Base-by-base conservation (phyloP, 768 basidiomycete genomes). In the Leccinum uliginosum region DNA sequence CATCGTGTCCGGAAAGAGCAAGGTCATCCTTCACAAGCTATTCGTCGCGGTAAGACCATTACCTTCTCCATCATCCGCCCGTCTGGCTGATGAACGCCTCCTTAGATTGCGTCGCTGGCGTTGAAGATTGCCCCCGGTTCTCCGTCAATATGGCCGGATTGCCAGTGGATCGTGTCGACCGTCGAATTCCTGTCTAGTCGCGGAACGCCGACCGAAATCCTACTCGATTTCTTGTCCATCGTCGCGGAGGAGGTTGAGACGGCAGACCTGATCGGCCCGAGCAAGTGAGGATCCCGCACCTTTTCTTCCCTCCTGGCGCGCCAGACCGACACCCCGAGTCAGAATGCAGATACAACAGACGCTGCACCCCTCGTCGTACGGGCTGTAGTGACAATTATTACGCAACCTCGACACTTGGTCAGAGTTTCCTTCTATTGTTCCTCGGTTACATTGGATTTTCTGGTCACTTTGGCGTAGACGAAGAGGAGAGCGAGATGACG, bases 401-500 rank as follows among this genome's bases (percentile, higher is more conserved):
- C 71, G 2, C 76, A 66, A 32, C 75, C 73, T 19, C 69, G 59
- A 38, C 64, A 69, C 76, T 86, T 14, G 78, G 82, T 0, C 93
- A 94, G 62, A 80, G 77, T 1, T 91, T 89, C 65, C 74, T 98
- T 2, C 79, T 82, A 5, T 70, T 89, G 11, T 67, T 95, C 49
- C 72, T 97, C 19, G 79, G 84, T 17, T 88, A 89, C 59, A 91
- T 91, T 0, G 86, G 84, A 76, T 71, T 83, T 8, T 83, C 85
- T 0, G 92, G 91, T 0, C 84, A 83, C 58, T 91, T 86, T 65
- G 90, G 89, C 1, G 80, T 82, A 0, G 93, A 95, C 48, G 94
- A 95, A 67, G 89, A 91, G 51, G 86, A 90, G 66, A 93, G 90
- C 63, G 92, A 95, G 71, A 80, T 87, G 77, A 89, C 89, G 3